Evolutionary conservation across 2,329 filamentous ascomycete species (phyloP), one percentile per base, ranked within the genome.

Genomic region (Leptosphaerulina australis): DNA sequence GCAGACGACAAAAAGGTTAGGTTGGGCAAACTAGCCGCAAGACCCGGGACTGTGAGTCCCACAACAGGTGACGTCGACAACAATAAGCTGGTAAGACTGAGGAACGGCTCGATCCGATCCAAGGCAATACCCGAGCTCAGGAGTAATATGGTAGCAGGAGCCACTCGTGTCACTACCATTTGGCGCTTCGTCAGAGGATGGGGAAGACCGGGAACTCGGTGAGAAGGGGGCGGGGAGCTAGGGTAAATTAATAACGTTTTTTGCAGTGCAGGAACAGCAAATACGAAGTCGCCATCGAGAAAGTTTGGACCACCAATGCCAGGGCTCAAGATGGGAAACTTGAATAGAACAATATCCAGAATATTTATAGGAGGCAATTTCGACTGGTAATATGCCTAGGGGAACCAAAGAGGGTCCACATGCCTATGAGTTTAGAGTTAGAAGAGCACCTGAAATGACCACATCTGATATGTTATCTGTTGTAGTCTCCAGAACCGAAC

Each of bases 321-420:
- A 35, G 18, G 33, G 9, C 22, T 18, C 28, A 38, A 14, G 4
- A 18, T 10, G 7, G 38, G 28, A 6, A 24, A 5, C 28, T 31
- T n/a, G 14, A 20, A 21, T 14, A 26, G 29, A n/a, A 18, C 30
- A 30, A 34, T 25, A 36, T 43, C 37, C 6, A 31, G 36, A 2
- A n/a, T 7, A 15, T 30, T 37, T 6, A 41, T 4, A 20, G 39
- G 39, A 5, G 46, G 46, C 7, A 44, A 39, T 50, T 15, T 50
- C 33, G 6, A 50, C 39, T n/a, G 35, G 35, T 12, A 25, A 15
- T 5, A 37, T 30, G 1, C 40, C 40, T 11, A 40, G 47, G 5
- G 44, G n/a, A 12, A 44, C 44, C 28, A 50, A 33, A 17, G 47
- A 40, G 11, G 44, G 34, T 22, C 44, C 39, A n/a, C 26, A 22